Percentiles rank a stretch among this genome's conserved stretches.
Conservation (phyloP, 2,329 filamentous ascomycete genomes). For the Akanthomyces dipterigenus region DNA sequence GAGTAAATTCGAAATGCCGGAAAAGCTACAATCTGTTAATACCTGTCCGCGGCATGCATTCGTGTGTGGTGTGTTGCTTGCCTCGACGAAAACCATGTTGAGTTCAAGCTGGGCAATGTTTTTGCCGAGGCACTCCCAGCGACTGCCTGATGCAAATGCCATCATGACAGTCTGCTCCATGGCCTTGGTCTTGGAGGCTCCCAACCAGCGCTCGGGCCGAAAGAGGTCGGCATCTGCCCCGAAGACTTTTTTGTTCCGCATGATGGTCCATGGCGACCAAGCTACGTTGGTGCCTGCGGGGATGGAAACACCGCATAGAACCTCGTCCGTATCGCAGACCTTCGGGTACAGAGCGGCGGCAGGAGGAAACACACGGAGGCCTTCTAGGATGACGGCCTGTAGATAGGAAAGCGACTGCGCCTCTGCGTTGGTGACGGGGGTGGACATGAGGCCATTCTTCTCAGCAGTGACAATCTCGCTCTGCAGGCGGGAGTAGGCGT, state of each 20-base stretch:
- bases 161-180: constrained; percentile 24
- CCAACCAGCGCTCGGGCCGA: constrained; percentile 21
- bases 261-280: constrained; percentile 20
- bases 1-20: constrained; percentile 15
- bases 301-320: constrained; percentile 12
- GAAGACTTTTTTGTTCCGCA: constrained; percentile 18
- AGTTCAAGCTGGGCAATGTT: constrained; percentile 25
- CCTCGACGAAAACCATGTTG: constrained; percentile 28
- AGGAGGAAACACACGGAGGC: constrained; percentile 18
- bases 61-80: constrained; percentile 9
- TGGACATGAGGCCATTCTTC: constrained; percentile 1
- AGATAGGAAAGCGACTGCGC: constrained; percentile 27
- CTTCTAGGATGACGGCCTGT: constrained; percentile 37
- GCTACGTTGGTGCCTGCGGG: constrained; percentile 18
- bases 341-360: constrained; percentile 18
- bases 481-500: constrained; percentile 34
- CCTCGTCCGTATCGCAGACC: constrained; percentile 12
- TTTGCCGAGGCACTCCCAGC: constrained; percentile 24
- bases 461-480: constrained; percentile 31
- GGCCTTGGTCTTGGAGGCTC: constrained; percentile 15
- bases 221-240: constrained; percentile 20
- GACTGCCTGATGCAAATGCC: constrained; percentile 23
- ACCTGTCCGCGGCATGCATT: too few relatives aligned
- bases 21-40: constrained; percentile 13
- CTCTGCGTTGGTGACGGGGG: constrained; percentile 19